These are phyloP conservation scores for Alternaria sp. DNA, from an alignment of 2,329 filamentous ascomycete species.

Conservation along the genomic window DNA sequence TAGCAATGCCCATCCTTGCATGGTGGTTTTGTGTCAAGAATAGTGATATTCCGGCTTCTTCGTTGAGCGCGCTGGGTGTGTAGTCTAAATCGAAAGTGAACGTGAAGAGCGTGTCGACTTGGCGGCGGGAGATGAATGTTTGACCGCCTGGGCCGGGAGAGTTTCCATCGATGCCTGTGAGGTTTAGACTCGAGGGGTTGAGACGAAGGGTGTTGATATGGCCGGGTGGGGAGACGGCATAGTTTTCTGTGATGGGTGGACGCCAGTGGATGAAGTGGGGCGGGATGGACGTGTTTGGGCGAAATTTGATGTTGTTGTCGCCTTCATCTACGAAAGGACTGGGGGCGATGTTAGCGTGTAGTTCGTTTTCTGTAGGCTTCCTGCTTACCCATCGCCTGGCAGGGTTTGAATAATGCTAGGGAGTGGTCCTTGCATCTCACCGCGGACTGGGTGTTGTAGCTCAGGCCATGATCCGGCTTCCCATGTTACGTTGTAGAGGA, in stretches of 20 bases:
- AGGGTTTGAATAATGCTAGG: constrained; percentile 48
- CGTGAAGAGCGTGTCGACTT: constrained; percentile 64
- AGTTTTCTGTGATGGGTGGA: constrained; percentile 57
- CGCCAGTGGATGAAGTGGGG: constrained; percentile 65
- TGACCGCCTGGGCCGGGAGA: constrained; percentile 57
- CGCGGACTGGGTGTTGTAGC: constrained; percentile 54
- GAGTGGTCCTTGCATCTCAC: constrained; percentile 56
- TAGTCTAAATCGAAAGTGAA: constrained; percentile 61
- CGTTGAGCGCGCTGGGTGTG: constrained; percentile 47
- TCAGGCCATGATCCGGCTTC: constrained; percentile 54
- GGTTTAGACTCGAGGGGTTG: constrained; percentile 60
- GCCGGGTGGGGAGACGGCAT: constrained; percentile 57
- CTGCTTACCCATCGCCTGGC: constrained; percentile 50
- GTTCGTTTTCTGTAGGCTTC: neutral
- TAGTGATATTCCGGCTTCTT: constrained; percentile 63
- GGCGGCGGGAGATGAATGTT: constrained; percentile 62
- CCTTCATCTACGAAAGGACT: constrained; percentile 54
- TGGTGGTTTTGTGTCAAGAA: constrained; percentile 64
- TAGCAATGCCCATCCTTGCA: constrained; percentile 56
- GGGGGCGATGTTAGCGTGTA: neutral
- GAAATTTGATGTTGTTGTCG: constrained; percentile 57
- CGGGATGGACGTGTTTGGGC: constrained; percentile 56
- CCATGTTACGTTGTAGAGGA: constrained; percentile 37
- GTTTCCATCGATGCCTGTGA: constrained; percentile 62
- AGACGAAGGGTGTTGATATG: constrained; percentile 59